Conservation (phyloP, 768 basidiomycete genomes). For the Botryobasidium botryosum region DNA sequence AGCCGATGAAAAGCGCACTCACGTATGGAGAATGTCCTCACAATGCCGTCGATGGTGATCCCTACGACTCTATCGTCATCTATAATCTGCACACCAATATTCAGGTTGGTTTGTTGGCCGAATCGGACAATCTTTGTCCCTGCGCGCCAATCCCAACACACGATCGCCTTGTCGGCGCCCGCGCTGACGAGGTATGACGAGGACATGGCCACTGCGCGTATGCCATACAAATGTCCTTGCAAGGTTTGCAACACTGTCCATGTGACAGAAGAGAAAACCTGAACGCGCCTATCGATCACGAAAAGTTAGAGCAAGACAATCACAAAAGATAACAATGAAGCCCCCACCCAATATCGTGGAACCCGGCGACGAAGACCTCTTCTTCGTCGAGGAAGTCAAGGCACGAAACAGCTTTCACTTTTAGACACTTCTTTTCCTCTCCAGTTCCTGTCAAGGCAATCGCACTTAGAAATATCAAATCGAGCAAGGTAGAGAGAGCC, state of each 20-base stretch:
- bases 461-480: constrained; percentile 5
- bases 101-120: constrained; percentile 84
- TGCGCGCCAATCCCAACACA: constrained; percentile 58
- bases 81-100: constrained; percentile 78
- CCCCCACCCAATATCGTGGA: constrained; percentile 75
- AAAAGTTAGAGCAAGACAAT: background rate
- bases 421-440: constrained; percentile 53
- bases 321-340: background rate
- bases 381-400: constrained; percentile 63
- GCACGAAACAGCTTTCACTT: constrained; percentile 62
- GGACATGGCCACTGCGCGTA: constrained; percentile 75
- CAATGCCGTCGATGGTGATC: constrained; percentile 83
- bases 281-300: constrained; percentile 46
- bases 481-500: background rate
- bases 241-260: constrained; percentile 23
- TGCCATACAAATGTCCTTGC: constrained; percentile 20
- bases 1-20: constrained; percentile 20
- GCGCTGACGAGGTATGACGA: constrained; percentile 77
- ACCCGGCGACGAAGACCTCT: constrained; percentile 83
- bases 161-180: constrained; percentile 37
- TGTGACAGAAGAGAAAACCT: constrained; percentile 72
- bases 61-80: constrained; percentile 71
- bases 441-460: constrained; percentile 26
- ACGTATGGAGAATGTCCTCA: constrained; percentile 83
- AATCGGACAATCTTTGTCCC: constrained; percentile 82